Conservation (phyloP, 495 filamentous ascomycete species). For the Parmelia sp. region DNA sequence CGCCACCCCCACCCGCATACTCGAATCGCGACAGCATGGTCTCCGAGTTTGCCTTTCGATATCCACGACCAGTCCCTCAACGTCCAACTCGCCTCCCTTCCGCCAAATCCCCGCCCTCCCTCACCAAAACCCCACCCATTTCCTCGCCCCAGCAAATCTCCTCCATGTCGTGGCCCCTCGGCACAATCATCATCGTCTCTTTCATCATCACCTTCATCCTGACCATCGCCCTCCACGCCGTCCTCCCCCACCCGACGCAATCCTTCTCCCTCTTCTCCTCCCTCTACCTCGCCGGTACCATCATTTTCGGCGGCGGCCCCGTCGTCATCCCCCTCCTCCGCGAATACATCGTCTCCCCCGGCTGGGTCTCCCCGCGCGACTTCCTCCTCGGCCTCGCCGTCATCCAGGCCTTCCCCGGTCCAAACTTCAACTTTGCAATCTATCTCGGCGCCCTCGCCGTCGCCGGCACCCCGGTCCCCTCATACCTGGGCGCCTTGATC, state of each 20-base stretch:
- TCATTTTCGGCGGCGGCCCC: slow-evolving; percentile 82
- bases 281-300: slow-evolving; percentile 80
- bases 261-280: slow-evolving; percentile 65
- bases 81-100: background rate
- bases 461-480: slow-evolving; percentile 31
- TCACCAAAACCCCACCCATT: background rate
- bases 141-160: slow-evolving; percentile 23
- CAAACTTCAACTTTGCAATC: slow-evolving; percentile 85
- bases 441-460: slow-evolving; percentile 63
- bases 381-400: slow-evolving; percentile 78
- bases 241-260: slow-evolving; percentile 36
- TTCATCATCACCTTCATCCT: slow-evolving; percentile 63
- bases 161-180: slow-evolving; percentile 32
- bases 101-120: too few species aligned
- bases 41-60: background rate
- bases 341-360: slow-evolving; percentile 70
- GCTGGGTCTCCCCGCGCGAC: slow-evolving; percentile 73
- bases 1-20: slow-evolving; percentile 3
- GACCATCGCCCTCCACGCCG: too few species aligned
- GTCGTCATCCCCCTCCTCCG: slow-evolving; percentile 78
- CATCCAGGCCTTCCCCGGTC: slow-evolving; percentile 77
- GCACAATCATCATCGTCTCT: slow-evolving; percentile 45
- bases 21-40: background rate
- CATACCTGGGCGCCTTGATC: slow-evolving; percentile 55
- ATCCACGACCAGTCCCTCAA: slow-evolving; percentile 13